Evolutionary conservation across 768 basidiomycete genomes (phyloP).

Genomic region (Auricularia sp.): DNA sequence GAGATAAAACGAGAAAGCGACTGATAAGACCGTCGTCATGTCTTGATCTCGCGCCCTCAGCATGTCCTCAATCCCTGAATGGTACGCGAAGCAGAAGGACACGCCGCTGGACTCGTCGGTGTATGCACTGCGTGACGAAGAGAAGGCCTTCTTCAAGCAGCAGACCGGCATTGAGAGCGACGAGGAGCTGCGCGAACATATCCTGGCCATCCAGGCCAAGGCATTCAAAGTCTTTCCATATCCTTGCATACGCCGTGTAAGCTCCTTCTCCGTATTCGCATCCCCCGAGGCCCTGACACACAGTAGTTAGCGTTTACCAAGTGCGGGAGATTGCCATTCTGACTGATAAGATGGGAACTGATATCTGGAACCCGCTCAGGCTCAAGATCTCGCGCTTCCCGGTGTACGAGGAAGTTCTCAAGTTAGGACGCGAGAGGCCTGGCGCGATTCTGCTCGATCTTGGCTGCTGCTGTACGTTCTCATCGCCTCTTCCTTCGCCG

Average conservation of each 20-base stretch:
- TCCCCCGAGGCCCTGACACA: not conserved
- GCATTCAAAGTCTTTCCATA: slow-evolving; percentile 3
- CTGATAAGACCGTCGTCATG: too few relatives aligned
- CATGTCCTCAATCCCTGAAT: not conserved
- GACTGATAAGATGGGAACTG: not conserved
- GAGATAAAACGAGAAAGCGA: too few relatives aligned
- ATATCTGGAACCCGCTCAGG: not conserved
- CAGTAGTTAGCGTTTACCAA: not conserved
- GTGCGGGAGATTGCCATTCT: not conserved
- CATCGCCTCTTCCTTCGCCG: slow-evolving; percentile 15
- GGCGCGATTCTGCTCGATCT: slow-evolving; percentile 34
- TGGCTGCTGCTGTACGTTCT: slow-evolving; percentile 33
- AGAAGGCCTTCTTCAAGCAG: not conserved
- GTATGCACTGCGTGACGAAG: not conserved
- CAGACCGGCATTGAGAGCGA: not conserved
- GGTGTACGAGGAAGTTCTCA: slow-evolving; percentile 20
- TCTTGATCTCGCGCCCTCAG: too few relatives aligned
- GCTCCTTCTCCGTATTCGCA: not conserved
- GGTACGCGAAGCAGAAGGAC: not conserved
- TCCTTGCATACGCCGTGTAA: not conserved
- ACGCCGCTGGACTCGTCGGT: not conserved
- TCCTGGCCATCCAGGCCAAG: not conserved
- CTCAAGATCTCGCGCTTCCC: slow-evolving; percentile 8
- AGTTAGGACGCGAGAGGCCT: slow-evolving; percentile 25
- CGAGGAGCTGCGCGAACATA: not conserved